Percentiles rank a stretch among this genome's conserved stretches.
Conservation (phyloP, 2,329 filamentous ascomycete genomes). For the Dothideomycetes sp. region DNA sequence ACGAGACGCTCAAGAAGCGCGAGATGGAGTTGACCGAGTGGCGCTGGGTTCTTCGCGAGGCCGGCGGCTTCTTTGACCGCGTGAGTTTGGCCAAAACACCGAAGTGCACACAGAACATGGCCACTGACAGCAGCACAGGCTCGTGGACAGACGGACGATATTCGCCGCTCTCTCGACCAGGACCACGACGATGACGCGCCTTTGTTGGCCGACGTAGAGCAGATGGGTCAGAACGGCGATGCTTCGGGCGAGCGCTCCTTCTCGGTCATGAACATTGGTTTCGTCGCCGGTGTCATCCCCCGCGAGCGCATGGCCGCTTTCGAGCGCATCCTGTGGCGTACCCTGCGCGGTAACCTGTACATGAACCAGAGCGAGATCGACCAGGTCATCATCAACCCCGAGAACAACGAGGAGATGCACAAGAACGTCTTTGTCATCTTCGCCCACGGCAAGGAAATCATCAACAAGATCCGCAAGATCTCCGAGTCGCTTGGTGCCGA, state of each 20-base stretch:
- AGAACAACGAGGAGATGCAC: constrained; percentile 81
- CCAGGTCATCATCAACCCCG: constrained; percentile 82
- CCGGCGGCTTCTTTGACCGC: constrained; percentile 93
- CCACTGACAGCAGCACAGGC: constrained; percentile 39
- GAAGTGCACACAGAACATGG: not conserved
- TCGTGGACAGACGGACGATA: constrained; percentile 93
- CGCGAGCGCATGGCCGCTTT: constrained; percentile 90
- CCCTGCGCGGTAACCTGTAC: constrained; percentile 92
- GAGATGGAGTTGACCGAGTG: constrained; percentile 96
- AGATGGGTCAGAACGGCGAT: constrained; percentile 60
- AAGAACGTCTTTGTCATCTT: constrained; percentile 99
- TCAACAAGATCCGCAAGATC: constrained; percentile 98
- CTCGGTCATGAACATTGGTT: constrained; percentile 97
- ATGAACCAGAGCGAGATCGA: constrained; percentile 99
- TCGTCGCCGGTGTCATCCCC: constrained; percentile 91
- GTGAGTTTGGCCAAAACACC: constrained; percentile 22
- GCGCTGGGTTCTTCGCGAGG: constrained; percentile 95
- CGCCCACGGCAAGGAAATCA: constrained; percentile 94
- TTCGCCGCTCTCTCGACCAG: constrained; percentile 78
- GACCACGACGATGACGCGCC: constrained; percentile 93
- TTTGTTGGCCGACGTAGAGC: constrained; percentile 84
- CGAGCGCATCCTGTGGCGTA: constrained; percentile 95
- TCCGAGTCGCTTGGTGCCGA: constrained; percentile 95
- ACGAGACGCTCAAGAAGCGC: constrained; percentile 95
- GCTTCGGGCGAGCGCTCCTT: constrained; percentile 71